A percentile compares a stretch with the other conserved stretches of the same genome.
Conservation (phyloP, 2,329 filamentous ascomycete species). For the Aschersonia sp. region DNA sequence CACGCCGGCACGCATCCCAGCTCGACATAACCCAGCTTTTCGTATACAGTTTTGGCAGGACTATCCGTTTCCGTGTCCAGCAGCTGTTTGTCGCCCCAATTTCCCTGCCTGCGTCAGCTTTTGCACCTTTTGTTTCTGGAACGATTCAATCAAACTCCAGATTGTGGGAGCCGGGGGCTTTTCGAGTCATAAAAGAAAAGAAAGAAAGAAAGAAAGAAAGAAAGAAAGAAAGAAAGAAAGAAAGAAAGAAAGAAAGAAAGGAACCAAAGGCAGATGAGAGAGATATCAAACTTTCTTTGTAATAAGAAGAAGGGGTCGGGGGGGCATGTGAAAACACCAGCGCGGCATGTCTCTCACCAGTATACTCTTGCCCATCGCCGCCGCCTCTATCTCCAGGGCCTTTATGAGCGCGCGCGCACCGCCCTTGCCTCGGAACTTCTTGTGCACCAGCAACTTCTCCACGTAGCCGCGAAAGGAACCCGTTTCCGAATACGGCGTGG, state of each 20-base stretch:
- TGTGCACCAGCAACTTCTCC: slow-evolving; percentile 43
- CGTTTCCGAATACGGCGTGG: slow-evolving; percentile 37
- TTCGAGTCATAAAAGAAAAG: neutral
- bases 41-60: slow-evolving; percentile 37
- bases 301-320: neutral
- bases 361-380: slow-evolving; percentile 30
- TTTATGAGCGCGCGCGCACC: slow-evolving; percentile 35
- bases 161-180: neutral
- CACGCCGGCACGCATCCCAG: slow-evolving; percentile 41
- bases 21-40: slow-evolving; percentile 39
- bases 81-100: slow-evolving; percentile 17
- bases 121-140: no score
- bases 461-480: slow-evolving; percentile 38
- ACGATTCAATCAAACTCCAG: no score
- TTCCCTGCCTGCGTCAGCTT: no score
- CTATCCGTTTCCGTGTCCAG: slow-evolving; percentile 38
- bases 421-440: slow-evolving; percentile 32
- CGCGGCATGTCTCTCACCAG: slow-evolving; percentile 27
- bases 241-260: neutral
- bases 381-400: slow-evolving; percentile 40
- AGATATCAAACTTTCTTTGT: neutral
- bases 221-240: neutral
- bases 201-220: neutral
- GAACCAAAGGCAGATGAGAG: neutral
- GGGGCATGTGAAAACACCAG: neutral